Percentiles rank a stretch among this genome's conserved stretches.
phyloP scores from a whole-genome alignment of 495 filamentous ascomycete species.

The Talaromyces nanjingensis region DNA sequence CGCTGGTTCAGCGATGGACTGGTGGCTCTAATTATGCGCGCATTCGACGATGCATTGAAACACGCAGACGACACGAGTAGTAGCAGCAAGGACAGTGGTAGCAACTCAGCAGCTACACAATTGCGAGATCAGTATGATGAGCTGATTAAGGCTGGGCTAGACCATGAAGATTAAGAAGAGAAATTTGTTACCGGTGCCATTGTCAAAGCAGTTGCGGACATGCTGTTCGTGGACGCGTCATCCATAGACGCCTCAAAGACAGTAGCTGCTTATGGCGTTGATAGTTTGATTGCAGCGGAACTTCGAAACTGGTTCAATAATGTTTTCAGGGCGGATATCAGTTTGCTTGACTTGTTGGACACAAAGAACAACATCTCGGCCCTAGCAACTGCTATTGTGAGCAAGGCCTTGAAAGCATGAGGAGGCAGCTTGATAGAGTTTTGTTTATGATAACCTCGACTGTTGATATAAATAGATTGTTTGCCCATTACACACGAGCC shows the following conservation, averaged over 20 bases:
- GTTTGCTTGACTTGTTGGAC: conserved; percentile 18
- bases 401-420: not conserved
- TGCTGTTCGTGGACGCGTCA: not conserved
- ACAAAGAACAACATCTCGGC: not conserved
- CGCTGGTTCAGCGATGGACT: not conserved
- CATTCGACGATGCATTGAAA: not conserved
- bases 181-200: not conserved
- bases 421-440: not conserved
- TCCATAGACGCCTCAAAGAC: too few species aligned
- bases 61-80: not conserved
- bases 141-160: not conserved
- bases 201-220: not conserved
- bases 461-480: too few species aligned
- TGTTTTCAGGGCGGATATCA: conserved; percentile 16
- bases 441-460: too few species aligned
- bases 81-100: not conserved
- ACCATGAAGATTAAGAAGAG: not conserved
- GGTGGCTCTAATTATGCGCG: not conserved
- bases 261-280: conserved; percentile 17
- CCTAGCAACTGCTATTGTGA: not conserved
- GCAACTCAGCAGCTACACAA: not conserved
- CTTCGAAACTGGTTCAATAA: conserved; percentile 26
- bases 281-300: conserved; percentile 29
- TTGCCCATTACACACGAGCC: too few species aligned
- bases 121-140: not conserved